Base-by-base conservation (phyloP, 768 basidiomycete species). In the Boletus rubropictus region DNA sequence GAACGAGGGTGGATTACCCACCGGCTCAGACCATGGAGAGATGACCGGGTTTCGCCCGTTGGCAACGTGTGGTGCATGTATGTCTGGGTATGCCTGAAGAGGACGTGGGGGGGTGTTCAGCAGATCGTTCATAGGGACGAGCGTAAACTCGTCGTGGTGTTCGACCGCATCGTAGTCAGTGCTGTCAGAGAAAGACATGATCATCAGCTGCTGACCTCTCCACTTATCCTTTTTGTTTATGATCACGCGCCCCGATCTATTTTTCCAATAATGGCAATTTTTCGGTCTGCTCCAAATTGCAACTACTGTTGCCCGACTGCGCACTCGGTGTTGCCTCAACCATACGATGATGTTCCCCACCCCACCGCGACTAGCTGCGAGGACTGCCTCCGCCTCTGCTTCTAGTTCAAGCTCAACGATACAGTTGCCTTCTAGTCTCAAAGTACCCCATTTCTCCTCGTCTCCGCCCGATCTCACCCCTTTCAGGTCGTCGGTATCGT, bases 401-500 rank as follows among this genome's bases (percentile, higher is more conserved):
- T 51, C 73, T 25, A 62, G 51, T 8, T 51, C 69, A 3, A 58
- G 55, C 42, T 64, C 72, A 0, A 47, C 78, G n/a, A 58, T 65
- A 18, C 32, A 56, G 25, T 65, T 57, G 60, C 68, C 47, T 44
- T 68, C 52, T 1, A 81, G 77, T 54, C 77, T 82, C 64, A 82
- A 81, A 69, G 80, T 79, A 15, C 25, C 55, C 49, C 31, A 7
- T 14, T 22, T 33, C 37, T 34, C 17, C 27, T 29, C 8, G 39
- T 5, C 21, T 49, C 18, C 15, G 6, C 14, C 8, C 21, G 1
- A 29, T 34, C 51, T 54, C 32, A 54, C 35, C 18, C 31, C 17
- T n/a, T 21, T 29, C 61, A 86, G 84, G 56, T 88, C 60, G 81
- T 89, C 55, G 88, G 89, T 10, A 80, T 91, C 55, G 65, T 89